A percentile compares a stretch with the other conserved stretches of the same genome.
phyloP scores from a whole-genome alignment of 768 basidiomycete genomes.

The Mycena galopus region DNA sequence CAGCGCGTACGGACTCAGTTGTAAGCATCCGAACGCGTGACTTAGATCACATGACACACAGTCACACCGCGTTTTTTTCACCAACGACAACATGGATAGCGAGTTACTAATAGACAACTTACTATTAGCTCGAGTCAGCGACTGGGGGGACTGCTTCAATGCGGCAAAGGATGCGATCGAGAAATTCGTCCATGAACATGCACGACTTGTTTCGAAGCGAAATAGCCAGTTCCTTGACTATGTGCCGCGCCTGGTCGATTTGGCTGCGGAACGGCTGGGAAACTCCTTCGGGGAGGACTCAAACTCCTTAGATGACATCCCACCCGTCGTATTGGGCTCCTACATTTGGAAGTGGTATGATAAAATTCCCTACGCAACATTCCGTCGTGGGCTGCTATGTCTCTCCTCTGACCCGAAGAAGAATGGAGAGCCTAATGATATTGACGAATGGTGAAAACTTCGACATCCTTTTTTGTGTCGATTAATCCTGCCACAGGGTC shows the following conservation, averaged over 20 bases:
- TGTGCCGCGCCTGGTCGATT: slow-evolving; percentile 18
- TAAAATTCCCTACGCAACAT: slow-evolving; percentile 4
- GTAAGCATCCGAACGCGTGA: no score
- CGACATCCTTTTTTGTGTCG: no score
- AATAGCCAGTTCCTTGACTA: neutral
- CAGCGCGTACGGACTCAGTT: no score
- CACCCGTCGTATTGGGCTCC: neutral
- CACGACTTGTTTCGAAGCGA: neutral
- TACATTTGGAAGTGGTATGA: slow-evolving; percentile 19
- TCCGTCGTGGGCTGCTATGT: neutral
- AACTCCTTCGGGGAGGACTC: neutral
- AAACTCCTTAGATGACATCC: slow-evolving; percentile 17
- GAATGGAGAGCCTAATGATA: neutral
- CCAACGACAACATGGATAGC: neutral
- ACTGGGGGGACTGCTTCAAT: neutral
- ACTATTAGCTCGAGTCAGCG: neutral
- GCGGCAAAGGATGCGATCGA: slow-evolving; percentile 2
- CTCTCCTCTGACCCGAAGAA: neutral
- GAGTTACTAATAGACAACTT: no score
- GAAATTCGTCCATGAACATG: neutral
- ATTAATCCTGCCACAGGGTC: slow-evolving; percentile 1
- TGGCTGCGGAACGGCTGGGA: slow-evolving; percentile 12
- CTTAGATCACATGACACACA: neutral
- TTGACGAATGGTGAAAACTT: slow-evolving; percentile 24
- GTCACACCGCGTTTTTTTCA: neutral